Base-by-base conservation (phyloP, 371 early-diverging fungal species). In the Mortierella sp. region DNA sequence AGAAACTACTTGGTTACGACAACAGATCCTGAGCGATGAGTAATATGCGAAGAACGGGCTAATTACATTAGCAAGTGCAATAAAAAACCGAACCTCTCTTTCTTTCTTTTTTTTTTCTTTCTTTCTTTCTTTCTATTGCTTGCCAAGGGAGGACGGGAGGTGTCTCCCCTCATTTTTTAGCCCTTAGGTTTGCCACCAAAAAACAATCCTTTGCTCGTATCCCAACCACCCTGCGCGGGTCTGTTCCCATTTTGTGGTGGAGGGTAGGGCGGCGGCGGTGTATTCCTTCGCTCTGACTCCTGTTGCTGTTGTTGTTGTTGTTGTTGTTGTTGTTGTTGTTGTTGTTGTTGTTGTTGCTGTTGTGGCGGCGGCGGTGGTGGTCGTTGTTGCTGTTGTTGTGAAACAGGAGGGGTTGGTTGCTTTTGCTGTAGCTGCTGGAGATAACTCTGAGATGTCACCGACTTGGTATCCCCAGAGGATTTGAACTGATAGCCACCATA, bases 1-100 rank as follows among this genome's bases (percentile, higher is more conserved):
- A 30, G 78, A 76, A 52, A 76, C 78, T 2, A 66, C 78, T 9
- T 76, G 78, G 78, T 41, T 76, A 27, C 65, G 78, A 26, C 66
- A 69, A 28, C 76, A 76, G 24, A 76, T 72, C 47, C 45, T 72
- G 31, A 66, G 62, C 39, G 62, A 66, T 19, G 67, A 66, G 28
- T 64, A 39, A 56, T 2, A 34, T 42, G 9, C 16, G 2, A 28
- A 46, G 4, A 34, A 34, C 10, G n/a, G n/a, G n/a, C 34, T 34
- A 34, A 10, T 34, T 34, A 7, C 34, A 34, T 34, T 34, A 34
- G 10, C 34, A 34, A 34, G 10, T 10, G 7, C 10, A 10, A 7
- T 4, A 34, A 10, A 10, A 34, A 34, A 34, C 10, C 4, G 10
- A 34, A 34, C 10, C 34, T 34, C 10, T 34, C 10, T 10, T 7